Base-by-base conservation (phyloP, 495 filamentous ascomycete genomes). In the Barbatosphaeria neglecta region DNA sequence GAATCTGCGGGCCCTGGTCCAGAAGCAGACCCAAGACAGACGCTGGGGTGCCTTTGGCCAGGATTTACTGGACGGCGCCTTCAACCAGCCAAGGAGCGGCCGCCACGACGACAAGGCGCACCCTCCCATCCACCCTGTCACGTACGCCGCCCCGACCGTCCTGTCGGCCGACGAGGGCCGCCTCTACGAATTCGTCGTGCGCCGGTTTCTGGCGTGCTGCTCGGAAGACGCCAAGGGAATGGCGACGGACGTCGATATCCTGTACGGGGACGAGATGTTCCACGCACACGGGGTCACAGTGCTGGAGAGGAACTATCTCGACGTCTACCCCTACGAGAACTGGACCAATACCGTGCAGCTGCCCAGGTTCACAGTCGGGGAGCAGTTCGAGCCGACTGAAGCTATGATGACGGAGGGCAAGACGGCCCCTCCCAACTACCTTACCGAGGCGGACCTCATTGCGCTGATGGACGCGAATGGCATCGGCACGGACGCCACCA, bases 381-480 rank as follows among this genome's bases (percentile, higher is more conserved):
- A 98, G 65, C 61, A 64, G 0, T 95, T 97, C 56, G 80, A 86
- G 53, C 93, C 92, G 8, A 87, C 82, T 2, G 90, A 97, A 62
- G 92, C 90, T 6, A 80, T 82, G 44, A 84, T 97, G 52, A 82
- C 75, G 13, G 89, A 95, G 48, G 90, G 92, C 15, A 83, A 90
- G 62, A 98, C 92, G 0, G 72, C 72, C 0, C 68, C 90, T 8
- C 92, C 93, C 0, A 79, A 75, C 11, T 95, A 93, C 56, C 66
- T 98, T 25, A 98, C 92, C 1, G 92, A 98, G 60, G 89, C 92
- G 2, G 92, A 97, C 59, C 71, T 98, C n/a, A 95, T 98, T 63
- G 86, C 83, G 4, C 74, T 98, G 19, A 98, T 98, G 92, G 93
- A 98, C 66, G 90, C 86, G 15, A 97, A 98, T 60, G 92, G 92